Evolutionary conservation across 2,329 filamentous ascomycete species (phyloP), one percentile per base, ranked within the genome.

Genomic region (Arthroderma sp.): DNA sequence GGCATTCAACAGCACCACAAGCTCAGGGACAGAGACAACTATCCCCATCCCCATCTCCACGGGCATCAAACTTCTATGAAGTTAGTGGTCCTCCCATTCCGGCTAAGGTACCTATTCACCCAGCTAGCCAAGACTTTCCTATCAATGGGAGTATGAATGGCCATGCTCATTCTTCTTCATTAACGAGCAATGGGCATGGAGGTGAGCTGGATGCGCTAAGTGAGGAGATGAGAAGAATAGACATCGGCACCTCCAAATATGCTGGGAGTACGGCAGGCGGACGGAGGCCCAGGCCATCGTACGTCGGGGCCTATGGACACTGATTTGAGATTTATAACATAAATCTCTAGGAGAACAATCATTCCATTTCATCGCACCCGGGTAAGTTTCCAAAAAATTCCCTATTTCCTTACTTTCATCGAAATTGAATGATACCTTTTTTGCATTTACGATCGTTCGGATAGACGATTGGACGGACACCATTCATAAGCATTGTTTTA

Each of bases 211-310:
- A 67, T 48, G 72, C 75, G 4, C 58, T 81, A 40, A 77, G 73
- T 42, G 62, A 75, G 31, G 77, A 81, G 57, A 62, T 81, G 51
- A 72, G 64, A 47, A 62, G 61, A 5, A 72, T 72, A 49, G 68
- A 72, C 47, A 70, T 72, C 45, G 69, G 69, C 6, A 33, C 31
- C 10, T 10, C n/a, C 38, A 9, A 15, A 10, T 22, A 22, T 8
- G 8, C 33, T 10, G 42, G 36, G 3, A 38, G 29, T 28, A 30
- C 42, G 4, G 37, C n/a, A 11, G 42, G 37, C 8, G 45, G 42
- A 11, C 45, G 43, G 9, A 46, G 36, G 30, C 34, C 33, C 11
- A 42, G 45, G 11, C 34, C n/a, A n/a, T 43, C 42, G 5, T 43
- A 47, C 38, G 30, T 37, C 6, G 38, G 33, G 6, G 37, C 31